phyloP scores from a whole-genome alignment of 2,329 filamentous ascomycete species.

The Phialophora chinensis region DNA sequence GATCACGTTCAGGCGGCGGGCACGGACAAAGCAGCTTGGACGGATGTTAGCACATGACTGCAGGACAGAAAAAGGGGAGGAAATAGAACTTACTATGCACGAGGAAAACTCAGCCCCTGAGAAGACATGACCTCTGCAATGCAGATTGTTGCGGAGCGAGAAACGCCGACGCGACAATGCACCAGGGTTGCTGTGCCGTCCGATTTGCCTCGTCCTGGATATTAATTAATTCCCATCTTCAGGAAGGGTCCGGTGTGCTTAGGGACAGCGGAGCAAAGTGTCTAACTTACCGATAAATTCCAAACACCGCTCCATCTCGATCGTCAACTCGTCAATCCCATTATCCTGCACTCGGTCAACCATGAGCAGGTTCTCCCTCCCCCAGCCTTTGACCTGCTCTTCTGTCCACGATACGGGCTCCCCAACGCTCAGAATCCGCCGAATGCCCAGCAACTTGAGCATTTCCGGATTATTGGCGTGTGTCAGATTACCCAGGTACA shows the following conservation, averaged over 20 bases:
- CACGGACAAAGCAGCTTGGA: conserved; percentile 84
- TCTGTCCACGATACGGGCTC: conserved; percentile 84
- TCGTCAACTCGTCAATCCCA: conserved; percentile 87
- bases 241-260: background rate
- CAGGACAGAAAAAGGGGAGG: background rate
- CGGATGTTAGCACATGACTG: background rate
- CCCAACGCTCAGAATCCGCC: conserved; percentile 87
- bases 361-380: conserved; percentile 75
- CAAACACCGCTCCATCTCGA: conserved; percentile 83
- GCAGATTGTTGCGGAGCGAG: conserved; percentile 93
- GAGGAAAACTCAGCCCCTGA: conserved; percentile 79
- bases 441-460: conserved; percentile 78
- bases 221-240: conserved; percentile 18
- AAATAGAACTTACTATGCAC: conserved; percentile 71
- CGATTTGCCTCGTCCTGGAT: conserved; percentile 74
- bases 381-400: conserved; percentile 74
- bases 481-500: conserved; percentile 92
- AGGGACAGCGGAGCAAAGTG: background rate
- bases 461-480: conserved; percentile 94
- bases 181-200: conserved; percentile 86
- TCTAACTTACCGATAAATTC: conserved; percentile 82
- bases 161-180: conserved; percentile 95
- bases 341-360: conserved; percentile 93
- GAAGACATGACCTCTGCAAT: conserved; percentile 98
- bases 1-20: conserved; percentile 91